Evolutionary conservation across 306 rosid genomes (phyloP), one percentile per base, ranked within the genome.

Genomic region (Fagus sylvatica): DNA sequence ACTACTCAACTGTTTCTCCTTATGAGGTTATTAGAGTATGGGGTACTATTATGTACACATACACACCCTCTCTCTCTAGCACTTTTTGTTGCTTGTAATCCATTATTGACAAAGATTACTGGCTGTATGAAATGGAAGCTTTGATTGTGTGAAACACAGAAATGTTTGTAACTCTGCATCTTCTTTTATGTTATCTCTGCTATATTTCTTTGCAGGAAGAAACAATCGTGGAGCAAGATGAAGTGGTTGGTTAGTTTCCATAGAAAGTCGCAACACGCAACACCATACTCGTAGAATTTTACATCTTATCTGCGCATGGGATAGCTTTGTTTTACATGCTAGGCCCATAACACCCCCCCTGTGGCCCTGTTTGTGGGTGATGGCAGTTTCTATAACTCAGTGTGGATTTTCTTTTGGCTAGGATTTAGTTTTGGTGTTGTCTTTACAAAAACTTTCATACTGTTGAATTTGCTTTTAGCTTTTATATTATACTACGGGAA

Each of bases 141-240:
- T 22, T 13, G 2, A 19, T 62, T 62, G 69, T 33, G 41, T 62
- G 19, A 22, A 19, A 15, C n/a, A 62, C 41, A 62, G 5, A 40
- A 37, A 66, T n/a, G n/a, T n/a, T n/a, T 17, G 67, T 54, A 56
- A 55, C 70, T 19, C 0, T 57, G 6, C 17, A 65, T 30, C 22
- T 32, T 49, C 32, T 48, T 42, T 42, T 56, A 33, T 19, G 37
- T 74, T 8, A 69, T 65, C 34, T 42, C 39, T 60, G 49, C 53
- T 76, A 37, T 69, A 51, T 84, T 39, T 59, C 49, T 37, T 64
- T 57, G 76, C 79, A 78, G 88, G 80, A 75, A 66, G 83, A 78
- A 33, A 71, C 37, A 81, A 74, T 60, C 3, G 33, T 51, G 17
- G 74, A 41, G 32, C 60, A n/a, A 37, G 60, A 66, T 10, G 74